Conservation (phyloP, 805 yeast species). For the Saitoella complicata region DNA sequence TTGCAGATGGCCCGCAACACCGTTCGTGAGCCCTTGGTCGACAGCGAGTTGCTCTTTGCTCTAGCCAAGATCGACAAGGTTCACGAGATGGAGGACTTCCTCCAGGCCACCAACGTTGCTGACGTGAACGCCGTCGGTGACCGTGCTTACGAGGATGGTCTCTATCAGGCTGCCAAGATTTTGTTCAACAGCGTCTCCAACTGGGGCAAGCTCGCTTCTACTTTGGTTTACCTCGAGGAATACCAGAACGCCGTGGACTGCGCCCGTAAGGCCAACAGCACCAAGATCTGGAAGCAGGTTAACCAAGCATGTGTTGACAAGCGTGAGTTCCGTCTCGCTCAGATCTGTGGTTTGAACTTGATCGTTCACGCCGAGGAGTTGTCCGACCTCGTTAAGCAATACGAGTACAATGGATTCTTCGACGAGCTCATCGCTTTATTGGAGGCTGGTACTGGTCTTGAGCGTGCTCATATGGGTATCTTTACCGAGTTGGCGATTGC, state of each 20-base stretch:
- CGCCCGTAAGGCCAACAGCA: slow-evolving; percentile 93
- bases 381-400: slow-evolving; percentile 70
- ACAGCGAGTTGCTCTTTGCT: slow-evolving; percentile 77
- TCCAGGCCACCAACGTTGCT: slow-evolving; percentile 81
- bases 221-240: slow-evolving; percentile 79
- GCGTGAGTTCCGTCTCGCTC: slow-evolving; percentile 90
- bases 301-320: slow-evolving; percentile 91
- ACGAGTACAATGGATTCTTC: slow-evolving; percentile 82
- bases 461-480: slow-evolving; percentile 99
- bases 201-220: slow-evolving; percentile 92
- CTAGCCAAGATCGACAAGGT: slow-evolving; percentile 67
- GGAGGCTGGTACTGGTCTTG: slow-evolving; percentile 89
- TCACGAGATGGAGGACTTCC: slow-evolving; percentile 67
- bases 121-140: slow-evolving; percentile 87
- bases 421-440: slow-evolving; percentile 80
- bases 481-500: slow-evolving; percentile 87
- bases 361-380: slow-evolving; percentile 96
- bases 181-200: slow-evolving; percentile 75
- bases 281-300: slow-evolving; percentile 92
- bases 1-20: slow-evolving; percentile 83
- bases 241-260: slow-evolving; percentile 96
- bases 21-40: slow-evolving; percentile 80
- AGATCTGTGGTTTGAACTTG: slow-evolving; percentile 93
- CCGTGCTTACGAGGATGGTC: slow-evolving; percentile 58
- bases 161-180: slow-evolving; percentile 85